Conservation (phyloP, 2,329 filamentous ascomycete genomes). For the Leptographium procerum region DNA sequence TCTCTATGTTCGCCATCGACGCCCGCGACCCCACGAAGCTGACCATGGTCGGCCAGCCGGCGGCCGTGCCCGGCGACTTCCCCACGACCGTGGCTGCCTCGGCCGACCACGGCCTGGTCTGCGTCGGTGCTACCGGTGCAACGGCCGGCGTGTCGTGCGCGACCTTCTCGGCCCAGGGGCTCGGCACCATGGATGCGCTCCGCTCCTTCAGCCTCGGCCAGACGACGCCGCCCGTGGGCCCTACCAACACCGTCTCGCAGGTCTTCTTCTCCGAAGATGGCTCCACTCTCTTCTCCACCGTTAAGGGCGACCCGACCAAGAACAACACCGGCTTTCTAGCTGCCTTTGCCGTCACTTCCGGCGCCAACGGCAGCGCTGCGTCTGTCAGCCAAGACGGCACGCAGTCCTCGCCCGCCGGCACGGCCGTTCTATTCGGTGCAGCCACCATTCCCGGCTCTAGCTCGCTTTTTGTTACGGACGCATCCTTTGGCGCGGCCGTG, state of each 20-base stretch:
- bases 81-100: conserved; percentile 41
- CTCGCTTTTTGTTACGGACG: conserved; percentile 43
- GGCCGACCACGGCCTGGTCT: conserved; percentile 27
- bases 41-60: conserved; percentile 19
- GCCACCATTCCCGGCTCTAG: conserved; percentile 29
- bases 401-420: conserved; percentile 37
- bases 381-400: conserved; percentile 17
- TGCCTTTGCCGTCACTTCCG: conserved; percentile 24
- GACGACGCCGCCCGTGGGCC: conserved; percentile 45
- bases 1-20: conserved; percentile 37
- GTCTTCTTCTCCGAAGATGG: conserved; percentile 47
- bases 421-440: conserved; percentile 43
- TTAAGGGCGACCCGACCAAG: conserved; percentile 45
- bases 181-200: conserved; percentile 32
- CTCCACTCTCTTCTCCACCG: conserved; percentile 38
- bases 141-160: conserved; percentile 34
- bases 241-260: conserved; percentile 48
- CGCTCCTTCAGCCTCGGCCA: conserved; percentile 39
- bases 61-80: conserved; percentile 36
- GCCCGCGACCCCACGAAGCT: conserved; percentile 30
- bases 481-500: conserved; percentile 43
- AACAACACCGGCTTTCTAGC: conserved; percentile 48
- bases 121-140: conserved; percentile 33
- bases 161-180: conserved; percentile 24
- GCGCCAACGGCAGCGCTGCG: not conserved